phyloP scores from a whole-genome alignment of 257 asterid genomes.

The Hygrophila difformis region DNA sequence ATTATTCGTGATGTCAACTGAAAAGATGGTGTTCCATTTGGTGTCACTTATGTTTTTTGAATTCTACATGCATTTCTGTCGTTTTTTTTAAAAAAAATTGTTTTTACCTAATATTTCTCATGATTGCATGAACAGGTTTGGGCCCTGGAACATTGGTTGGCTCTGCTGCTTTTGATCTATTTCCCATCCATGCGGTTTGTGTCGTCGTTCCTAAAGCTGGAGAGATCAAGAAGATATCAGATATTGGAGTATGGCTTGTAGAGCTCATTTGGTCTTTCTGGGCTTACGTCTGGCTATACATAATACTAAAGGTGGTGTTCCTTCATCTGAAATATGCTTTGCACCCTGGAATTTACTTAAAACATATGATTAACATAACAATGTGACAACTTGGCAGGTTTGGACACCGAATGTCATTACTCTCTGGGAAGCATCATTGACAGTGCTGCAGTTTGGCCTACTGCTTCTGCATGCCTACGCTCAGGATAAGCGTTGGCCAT shows the following conservation, averaged over 20 bases:
- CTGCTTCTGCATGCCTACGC: conserved; percentile 87
- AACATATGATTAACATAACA: neutral
- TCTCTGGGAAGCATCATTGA: conserved; percentile 74
- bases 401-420: conserved; percentile 88
- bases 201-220: conserved; percentile 94
- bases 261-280: conserved; percentile 98
- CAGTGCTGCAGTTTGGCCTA: conserved; percentile 82
- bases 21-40: no score
- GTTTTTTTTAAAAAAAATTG: no score
- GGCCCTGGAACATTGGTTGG: conserved; percentile 99
- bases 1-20: no score
- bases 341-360: neutral
- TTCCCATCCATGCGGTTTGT: conserved; percentile 95
- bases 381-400: conserved; percentile 35
- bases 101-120: neutral
- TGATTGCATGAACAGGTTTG: conserved; percentile 43
- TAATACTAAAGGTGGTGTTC: conserved; percentile 62
- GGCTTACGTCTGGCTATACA: conserved; percentile 98
- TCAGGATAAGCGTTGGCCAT: conserved; percentile 94
- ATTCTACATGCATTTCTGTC: no score
- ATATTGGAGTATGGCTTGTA: conserved; percentile 90
- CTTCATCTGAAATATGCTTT: neutral
- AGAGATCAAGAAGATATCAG: conserved; percentile 85
- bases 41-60: neutral
- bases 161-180: conserved; percentile 95